Evolutionary conservation across 1,139 yeast species (phyloP), one percentile per base, ranked within the genome.

Genomic region (Pichia cactophila): DNA sequence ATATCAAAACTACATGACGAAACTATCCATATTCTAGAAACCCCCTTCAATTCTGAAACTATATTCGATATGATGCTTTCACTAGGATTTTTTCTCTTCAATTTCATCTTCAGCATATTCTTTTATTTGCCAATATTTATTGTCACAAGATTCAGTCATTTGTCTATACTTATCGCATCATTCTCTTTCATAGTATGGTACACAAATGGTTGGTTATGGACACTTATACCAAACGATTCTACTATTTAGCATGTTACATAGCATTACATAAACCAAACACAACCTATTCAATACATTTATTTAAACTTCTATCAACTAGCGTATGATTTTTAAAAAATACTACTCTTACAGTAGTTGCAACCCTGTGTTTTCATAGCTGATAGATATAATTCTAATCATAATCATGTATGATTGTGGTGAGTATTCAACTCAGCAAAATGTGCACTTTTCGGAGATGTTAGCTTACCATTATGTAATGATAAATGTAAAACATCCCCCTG

Each of bases 81-180:
- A 10, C 29, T 53, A 3, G n/a, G 50, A 3, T 50, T 50, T 39
- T 48, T 48, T 33, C 12, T 41, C 7, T 16, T 50, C 5, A 50
- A 54, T 23, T 26, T 52, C n/a, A 11, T 52, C 5, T 45, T 54
- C 10, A 43, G 50, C 14, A 11, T 50, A 3, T 54, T 42, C 33
- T 43, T 54, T 26, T 54, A 52, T 29, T 20, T 54, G 23, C 56
- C 56, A 10, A 44, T 52, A n/a, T 50, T 45, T 8, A 17, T 50
- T 10, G n/a, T 50, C 9, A 20, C 45, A 9, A 50, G 33, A 40
- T 35, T 50, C 8, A 47, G 50, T 20, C 40, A 41, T 23, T 11
- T 29, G 8, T 35, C 46, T 6, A 26, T 40, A 8, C 20, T 41
- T 9, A 12, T 44, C 11, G 14, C 44, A 9, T 36, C 28, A 8